Evolutionary conservation across 2,329 filamentous ascomycete genomes (phyloP), one percentile per base, ranked within the genome.

Genomic region (Cytospora piceae): DNA sequence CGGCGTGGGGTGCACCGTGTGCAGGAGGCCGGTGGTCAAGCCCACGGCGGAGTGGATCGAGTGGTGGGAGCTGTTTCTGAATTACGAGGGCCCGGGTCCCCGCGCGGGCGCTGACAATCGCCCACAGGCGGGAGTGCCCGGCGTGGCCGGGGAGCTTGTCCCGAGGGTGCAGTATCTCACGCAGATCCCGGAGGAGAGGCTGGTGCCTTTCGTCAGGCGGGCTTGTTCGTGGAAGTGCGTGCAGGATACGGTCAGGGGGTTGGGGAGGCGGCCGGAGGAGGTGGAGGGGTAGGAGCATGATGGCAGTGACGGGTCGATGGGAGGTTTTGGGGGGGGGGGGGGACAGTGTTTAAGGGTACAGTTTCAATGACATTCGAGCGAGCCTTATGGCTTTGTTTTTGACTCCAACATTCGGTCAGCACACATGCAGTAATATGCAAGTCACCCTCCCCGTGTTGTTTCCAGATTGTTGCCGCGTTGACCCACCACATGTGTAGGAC

Each of bases 31-130:
- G 11, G 80, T 84, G 4, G 76, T 87, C 8, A 76, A 84, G 27
- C 83, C 87, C 3, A 74, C 81, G 4, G 77, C 83, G 0, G 81
- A 87, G 71, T 90, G 87, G 87, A 75, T 90, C 9, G 87, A 90
- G 71, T 90, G 87, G 84, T 86, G 83, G 73, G 79, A 83, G 65
- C 70, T 82, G 37, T 69, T 71, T 17, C 31, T 37, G 4, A 63
- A 63, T 24, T 49, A 49, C 20, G 11, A 49, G 8, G 12, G 24
- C n/a, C n/a, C 4, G 7, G 22, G 46, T 4, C 46, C 46, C n/a
- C 46, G n/a, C 8, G 46, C 20, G 9, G n/a, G 12, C 42, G 42
- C n/a, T 7, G n/a, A n/a, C 8, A 46, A 22, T 46, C 20, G 42
- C 20, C 42, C 20, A 22, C 42, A 15, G 8, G 42, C 42, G n/a